Evolutionary conservation across 2,329 filamentous ascomycete species (phyloP), one percentile per base, ranked within the genome.

Genomic region (Neonectria magnoliae): DNA sequence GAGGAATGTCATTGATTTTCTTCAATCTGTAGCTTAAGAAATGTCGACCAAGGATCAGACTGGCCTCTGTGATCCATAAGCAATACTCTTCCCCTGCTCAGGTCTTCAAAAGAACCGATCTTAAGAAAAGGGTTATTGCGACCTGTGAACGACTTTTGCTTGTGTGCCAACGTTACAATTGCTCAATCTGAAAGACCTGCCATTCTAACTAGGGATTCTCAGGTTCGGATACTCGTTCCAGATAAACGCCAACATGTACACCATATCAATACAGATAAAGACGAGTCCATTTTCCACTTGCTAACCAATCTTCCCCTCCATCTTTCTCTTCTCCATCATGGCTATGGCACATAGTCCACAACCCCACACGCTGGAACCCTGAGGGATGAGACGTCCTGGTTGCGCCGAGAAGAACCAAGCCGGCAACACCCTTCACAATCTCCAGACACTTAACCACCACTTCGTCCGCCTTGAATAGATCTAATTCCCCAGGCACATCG

Each of bases 1-100:
- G n/a, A 68, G 67, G n/a, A 68, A 50, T 1, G 69, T 45, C 2
- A 53, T 73, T 16, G 33, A 22, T 2, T 73, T 73, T 18, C 62
- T 73, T 27, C 36, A 29, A 13, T 33, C 18, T 41, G 18, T 7
- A 22, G 14, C 14, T 5, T 2, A 20, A 4, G 6, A 11, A 11
- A 22, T 5, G 13, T 20, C 8, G 14, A 38, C 5, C 16, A 29
- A 44, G 41, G 29, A 29, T 29, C 9, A 41, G 38, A 41, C 38
- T 25, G 5, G 25, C 25, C 25, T 25, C 25, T 25, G 25, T 6
- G 6, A 25, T 25, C 25, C 5, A 25, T 25, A 25, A 6, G 25
- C 1, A 25, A 25, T 25, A 6, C 5, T 6, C 5, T 25, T 25
- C 1, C 5, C 25, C 25, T 25, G 22, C 22, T 25, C 22, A 3